These are phyloP conservation scores for Cyclotella baltica DNA, from an alignment of 108 stramenopile species.

Conservation along the genomic window DNA sequence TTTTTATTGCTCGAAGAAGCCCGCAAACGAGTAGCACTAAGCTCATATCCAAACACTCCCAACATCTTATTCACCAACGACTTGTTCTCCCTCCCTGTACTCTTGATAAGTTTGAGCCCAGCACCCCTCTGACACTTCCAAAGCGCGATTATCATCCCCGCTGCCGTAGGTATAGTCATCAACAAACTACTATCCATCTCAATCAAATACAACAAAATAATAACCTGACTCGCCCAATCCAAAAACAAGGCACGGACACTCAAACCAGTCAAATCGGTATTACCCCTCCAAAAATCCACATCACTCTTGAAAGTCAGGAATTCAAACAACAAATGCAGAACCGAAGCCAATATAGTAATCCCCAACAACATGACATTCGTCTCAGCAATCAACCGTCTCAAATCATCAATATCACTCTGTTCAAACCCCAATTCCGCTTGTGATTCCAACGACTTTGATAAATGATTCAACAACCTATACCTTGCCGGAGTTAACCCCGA, in stretches of 20 bases:
- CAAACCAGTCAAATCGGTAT: constrained; percentile 90
- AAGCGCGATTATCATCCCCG: constrained; percentile 82
- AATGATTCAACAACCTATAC: constrained; percentile 79
- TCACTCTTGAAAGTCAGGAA: constrained; percentile 95
- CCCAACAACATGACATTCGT: constrained; percentile 88
- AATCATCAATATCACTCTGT: constrained; percentile 93
- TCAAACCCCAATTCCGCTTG: constrained; percentile 92
- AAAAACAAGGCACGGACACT: constrained; percentile 84
- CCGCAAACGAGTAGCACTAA: constrained; percentile 73
- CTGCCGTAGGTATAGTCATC: constrained; percentile 84
- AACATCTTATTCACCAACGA: constrained; percentile 70
- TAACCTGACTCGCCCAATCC: constrained; percentile 88
- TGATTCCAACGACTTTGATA: constrained; percentile 80
- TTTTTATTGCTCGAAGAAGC: constrained; percentile 15
- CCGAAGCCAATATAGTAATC: constrained; percentile 91
- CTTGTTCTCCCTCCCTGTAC: constrained; percentile 31
- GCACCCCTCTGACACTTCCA: constrained; percentile 87
- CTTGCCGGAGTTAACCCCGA: constrained; percentile 83
- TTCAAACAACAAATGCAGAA: constrained; percentile 94
- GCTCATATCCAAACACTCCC: constrained; percentile 74
- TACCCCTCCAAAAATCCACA: constrained; percentile 92
- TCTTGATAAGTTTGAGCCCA: constrained; percentile 67
- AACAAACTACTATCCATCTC: constrained; percentile 88
- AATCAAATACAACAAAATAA: constrained; percentile 90
- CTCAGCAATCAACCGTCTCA: constrained; percentile 75